phyloP scores from a whole-genome alignment of 768 basidiomycete genomes.

The Collybia mongolica region DNA sequence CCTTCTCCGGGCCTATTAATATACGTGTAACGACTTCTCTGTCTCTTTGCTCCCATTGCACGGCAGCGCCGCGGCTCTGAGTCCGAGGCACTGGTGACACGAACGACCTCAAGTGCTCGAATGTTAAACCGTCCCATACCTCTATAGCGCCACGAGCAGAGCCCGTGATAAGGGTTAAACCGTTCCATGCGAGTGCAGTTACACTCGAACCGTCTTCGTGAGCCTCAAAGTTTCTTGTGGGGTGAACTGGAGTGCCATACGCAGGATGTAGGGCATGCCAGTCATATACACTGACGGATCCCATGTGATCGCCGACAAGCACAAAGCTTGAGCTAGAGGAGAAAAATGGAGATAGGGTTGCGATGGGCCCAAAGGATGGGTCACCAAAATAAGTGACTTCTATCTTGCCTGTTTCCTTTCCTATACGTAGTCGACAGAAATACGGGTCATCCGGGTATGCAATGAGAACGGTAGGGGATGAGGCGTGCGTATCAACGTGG shows the following conservation, averaged over 20 bases:
- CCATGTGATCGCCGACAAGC: slow-evolving; percentile 63
- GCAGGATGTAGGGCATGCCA: slow-evolving; percentile 29
- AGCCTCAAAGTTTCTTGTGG: slow-evolving; percentile 56
- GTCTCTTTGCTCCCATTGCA: slow-evolving; percentile 25
- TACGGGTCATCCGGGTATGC: slow-evolving; percentile 47
- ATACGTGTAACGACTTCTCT: slow-evolving; percentile 55
- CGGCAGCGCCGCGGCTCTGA: slow-evolving; percentile 18
- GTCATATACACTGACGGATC: slow-evolving; percentile 61
- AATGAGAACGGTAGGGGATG: slow-evolving; percentile 41
- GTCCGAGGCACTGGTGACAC: slow-evolving; percentile 40
- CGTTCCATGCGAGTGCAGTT: slow-evolving; percentile 62
- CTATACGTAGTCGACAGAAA: slow-evolving; percentile 51
- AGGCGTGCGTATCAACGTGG: slow-evolving; percentile 24
- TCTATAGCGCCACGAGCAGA: slow-evolving; percentile 57
- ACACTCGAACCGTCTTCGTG: slow-evolving; percentile 59
- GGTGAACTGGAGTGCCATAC: slow-evolving; percentile 17
- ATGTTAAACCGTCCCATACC: slow-evolving; percentile 67
- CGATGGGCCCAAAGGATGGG: slow-evolving; percentile 48
- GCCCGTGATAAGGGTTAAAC: slow-evolving; percentile 61
- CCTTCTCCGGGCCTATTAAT: slow-evolving; percentile 47
- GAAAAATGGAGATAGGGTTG: slow-evolving; percentile 49
- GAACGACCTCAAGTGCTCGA: slow-evolving; percentile 57
- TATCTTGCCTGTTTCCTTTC: slow-evolving; percentile 18
- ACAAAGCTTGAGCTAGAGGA: slow-evolving; percentile 46
- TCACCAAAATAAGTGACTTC: slow-evolving; percentile 50